Conservation (phyloP, 768 basidiomycete species). For the Tricholoma saponaceum region DNA sequence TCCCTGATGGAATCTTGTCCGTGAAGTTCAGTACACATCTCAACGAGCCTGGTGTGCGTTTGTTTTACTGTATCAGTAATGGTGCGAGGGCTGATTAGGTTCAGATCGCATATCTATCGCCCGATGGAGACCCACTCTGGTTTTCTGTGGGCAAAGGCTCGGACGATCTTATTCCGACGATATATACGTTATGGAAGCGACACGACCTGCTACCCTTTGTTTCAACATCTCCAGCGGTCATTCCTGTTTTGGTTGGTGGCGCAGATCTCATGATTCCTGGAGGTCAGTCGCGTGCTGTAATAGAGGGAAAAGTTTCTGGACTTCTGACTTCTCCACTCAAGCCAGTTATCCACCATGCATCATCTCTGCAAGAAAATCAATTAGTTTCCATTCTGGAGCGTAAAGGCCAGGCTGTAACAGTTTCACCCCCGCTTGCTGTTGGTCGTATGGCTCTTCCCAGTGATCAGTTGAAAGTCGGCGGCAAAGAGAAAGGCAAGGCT, state of each 20-base stretch:
- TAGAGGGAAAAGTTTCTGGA: not conserved
- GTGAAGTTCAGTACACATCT: constrained; percentile 66
- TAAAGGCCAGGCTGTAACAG: constrained; percentile 26
- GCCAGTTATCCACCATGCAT: constrained; percentile 57
- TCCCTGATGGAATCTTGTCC: constrained; percentile 69
- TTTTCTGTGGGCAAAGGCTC: constrained; percentile 67
- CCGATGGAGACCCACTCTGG: constrained; percentile 74
- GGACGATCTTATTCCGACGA: constrained; percentile 71
- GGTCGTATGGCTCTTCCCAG: constrained; percentile 64
- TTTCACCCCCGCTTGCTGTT: constrained; percentile 67
- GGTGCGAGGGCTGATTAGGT: constrained; percentile 3
- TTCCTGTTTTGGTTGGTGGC: constrained; percentile 70
- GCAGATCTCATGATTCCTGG: constrained; percentile 90
- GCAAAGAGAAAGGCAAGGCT: constrained; percentile 69
- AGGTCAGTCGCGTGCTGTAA: constrained; percentile 40
- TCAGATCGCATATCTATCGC: constrained; percentile 61
- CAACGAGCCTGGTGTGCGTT: constrained; percentile 58
- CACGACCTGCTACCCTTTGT: constrained; percentile 63
- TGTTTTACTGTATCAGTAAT: not conserved
- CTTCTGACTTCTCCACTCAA: constrained; percentile 22
- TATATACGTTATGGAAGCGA: constrained; percentile 80
- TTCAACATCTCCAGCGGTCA: constrained; percentile 67
- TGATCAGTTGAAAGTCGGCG: constrained; percentile 37
- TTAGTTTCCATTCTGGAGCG: constrained; percentile 64
- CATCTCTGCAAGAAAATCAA: constrained; percentile 37